Conservation (phyloP, 352 stramenopile species). For the Globisporangium alternatum region DNA sequence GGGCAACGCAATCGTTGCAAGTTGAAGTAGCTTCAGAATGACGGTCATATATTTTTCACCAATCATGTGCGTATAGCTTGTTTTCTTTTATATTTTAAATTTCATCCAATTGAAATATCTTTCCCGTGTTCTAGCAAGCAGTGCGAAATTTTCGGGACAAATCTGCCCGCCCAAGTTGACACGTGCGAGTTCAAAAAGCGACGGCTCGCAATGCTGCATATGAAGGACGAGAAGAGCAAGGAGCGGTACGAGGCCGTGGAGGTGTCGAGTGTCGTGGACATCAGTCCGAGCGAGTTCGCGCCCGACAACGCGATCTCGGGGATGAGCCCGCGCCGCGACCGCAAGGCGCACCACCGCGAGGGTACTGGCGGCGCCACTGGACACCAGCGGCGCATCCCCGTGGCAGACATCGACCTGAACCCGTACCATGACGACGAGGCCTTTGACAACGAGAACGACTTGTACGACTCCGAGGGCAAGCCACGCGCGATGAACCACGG, state of each 20-base stretch:
- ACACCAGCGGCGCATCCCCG: constrained; percentile 14
- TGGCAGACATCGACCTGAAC: constrained; percentile 20
- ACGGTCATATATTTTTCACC: not conserved
- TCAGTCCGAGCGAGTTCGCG: constrained; percentile 36
- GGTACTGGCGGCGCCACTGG: not conserved
- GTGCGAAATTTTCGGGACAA: not conserved
- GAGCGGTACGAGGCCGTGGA: constrained; percentile 43
- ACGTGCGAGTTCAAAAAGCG: constrained; percentile 1
- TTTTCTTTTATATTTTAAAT: not conserved
- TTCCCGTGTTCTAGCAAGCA: not conserved
- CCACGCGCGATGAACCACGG: constrained; percentile 24
- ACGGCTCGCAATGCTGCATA: constrained; percentile 26
- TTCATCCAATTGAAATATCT: not conserved
- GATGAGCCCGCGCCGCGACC: constrained; percentile 32
- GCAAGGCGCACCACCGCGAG: constrained; percentile 20
- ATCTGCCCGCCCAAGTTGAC: not conserved
- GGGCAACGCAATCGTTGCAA: not conserved
- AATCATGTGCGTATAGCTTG: not conserved
- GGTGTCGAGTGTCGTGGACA: constrained; percentile 37
- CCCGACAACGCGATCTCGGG: constrained; percentile 24
- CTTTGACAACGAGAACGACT: constrained; percentile 23
- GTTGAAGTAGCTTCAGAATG: not conserved
- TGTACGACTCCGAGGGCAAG: constrained; percentile 39
- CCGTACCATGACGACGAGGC: constrained; percentile 21
- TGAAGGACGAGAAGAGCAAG: constrained; percentile 45